Percentiles rank a stretch among this genome's conserved stretches.
Evolutionary conservation across 2,329 filamentous ascomycete genomes (phyloP).

Genomic region (Cryphonectria carpinicola): DNA sequence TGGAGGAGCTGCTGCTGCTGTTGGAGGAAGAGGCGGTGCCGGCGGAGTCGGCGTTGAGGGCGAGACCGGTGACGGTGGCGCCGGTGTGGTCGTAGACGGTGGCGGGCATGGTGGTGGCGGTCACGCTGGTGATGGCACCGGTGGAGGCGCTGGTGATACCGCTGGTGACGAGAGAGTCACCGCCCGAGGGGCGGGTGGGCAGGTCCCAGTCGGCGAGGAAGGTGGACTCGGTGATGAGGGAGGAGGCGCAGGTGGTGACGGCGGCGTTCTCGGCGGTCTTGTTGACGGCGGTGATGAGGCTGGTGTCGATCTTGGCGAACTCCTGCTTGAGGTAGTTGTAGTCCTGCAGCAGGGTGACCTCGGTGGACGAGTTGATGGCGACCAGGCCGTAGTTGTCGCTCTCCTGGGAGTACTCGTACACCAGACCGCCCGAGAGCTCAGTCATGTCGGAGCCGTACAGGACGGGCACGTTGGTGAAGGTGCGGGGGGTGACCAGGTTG

Average conservation of each 20-base stretch:
- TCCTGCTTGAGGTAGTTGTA: conserved; percentile 71
- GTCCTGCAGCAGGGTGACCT: conserved; percentile 60
- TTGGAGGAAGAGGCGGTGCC: conserved; percentile 21
- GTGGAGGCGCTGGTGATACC: conserved; percentile 66
- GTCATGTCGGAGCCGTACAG: conserved; percentile 72
- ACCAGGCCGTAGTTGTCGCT: conserved; percentile 65
- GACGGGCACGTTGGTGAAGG: conserved; percentile 72
- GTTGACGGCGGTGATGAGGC: conserved; percentile 63
- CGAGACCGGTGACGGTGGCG: conserved; percentile 25
- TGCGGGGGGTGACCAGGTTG: conserved; percentile 67
- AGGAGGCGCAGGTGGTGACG: conserved; percentile 63
- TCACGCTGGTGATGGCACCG: conserved; percentile 57
- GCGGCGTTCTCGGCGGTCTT: conserved; percentile 55
- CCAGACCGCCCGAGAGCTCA: conserved; percentile 68
- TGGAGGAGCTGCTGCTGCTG: conserved; percentile 25
- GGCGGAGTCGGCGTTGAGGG: conserved; percentile 29
- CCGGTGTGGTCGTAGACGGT: conserved; percentile 29
- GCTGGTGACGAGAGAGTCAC: conserved; percentile 70
- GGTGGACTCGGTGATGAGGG: conserved; percentile 65
- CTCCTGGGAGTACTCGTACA: conserved; percentile 77
- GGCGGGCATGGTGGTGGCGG: conserved; percentile 29
- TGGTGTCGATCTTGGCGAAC: conserved; percentile 72
- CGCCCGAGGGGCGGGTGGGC: conserved; percentile 66
- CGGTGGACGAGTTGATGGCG: conserved; percentile 57
- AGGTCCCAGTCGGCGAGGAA: conserved; percentile 79